phyloP scores from a whole-genome alignment of 75 land plant species.

The Ceratopteris richardii region DNA sequence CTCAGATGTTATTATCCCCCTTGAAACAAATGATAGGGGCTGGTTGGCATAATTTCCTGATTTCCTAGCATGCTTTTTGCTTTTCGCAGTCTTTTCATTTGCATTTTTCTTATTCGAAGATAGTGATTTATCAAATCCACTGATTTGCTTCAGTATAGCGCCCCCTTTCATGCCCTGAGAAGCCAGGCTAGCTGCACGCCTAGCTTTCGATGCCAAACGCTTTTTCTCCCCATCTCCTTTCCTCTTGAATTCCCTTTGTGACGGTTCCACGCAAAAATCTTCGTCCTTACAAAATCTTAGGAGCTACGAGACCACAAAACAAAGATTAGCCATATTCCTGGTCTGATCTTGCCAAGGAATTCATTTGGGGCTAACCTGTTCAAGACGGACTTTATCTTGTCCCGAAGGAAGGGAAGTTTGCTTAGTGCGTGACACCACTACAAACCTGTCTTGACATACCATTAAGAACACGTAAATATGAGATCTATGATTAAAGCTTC shows the following conservation, averaged over 20 bases:
- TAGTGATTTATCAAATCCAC: neutral
- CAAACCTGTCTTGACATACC: conserved; percentile 47
- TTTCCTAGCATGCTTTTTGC: conserved; percentile 15
- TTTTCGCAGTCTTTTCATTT: neutral
- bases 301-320: conserved; percentile 20
- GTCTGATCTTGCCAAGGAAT: too few species aligned
- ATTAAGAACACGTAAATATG: too few species aligned
- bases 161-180: conserved; percentile 10
- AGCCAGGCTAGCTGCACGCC: conserved; percentile 27
- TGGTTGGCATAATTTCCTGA: conserved; percentile 36
- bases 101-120: conserved; percentile 10
- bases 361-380: neutral
- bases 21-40: conserved; percentile 78
- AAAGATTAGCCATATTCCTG: neutral
- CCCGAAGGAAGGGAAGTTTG: conserved; percentile 71
- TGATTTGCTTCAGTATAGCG: neutral
- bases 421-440: conserved; percentile 63
- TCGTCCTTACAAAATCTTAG: conserved; percentile 9
- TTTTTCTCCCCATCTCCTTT: conserved; percentile 17
- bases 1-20: conserved; percentile 57
- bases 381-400: conserved; percentile 53
- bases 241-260: too few species aligned
- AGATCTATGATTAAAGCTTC: too few species aligned
- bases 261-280: too few species aligned
- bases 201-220: conserved; percentile 28